Evolutionary conservation across 2,329 filamentous ascomycete genomes (phyloP), one percentile per base, ranked within the genome.

Genomic region (Alternaria arbusti): DNA sequence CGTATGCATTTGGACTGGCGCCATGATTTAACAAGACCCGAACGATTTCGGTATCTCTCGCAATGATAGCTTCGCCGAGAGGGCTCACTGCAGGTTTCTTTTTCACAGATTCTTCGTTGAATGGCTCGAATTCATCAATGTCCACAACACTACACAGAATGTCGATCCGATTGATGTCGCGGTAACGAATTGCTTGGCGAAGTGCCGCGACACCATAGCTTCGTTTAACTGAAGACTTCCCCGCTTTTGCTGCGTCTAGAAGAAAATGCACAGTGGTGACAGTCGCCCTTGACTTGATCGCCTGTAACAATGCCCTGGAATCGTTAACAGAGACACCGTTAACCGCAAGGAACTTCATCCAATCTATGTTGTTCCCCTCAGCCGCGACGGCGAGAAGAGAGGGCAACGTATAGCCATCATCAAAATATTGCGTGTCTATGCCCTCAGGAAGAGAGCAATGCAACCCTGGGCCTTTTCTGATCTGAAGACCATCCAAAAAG

Each of bases 31-130:
- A 10, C 3, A 50, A 4, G 0, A n/a, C 4, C 15, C 4, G 23
- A 0, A 20, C 25, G 2, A 50, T 8, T 1, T 20, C 23, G 2
- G 13, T 7, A 3, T 50, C 23, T 0, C 17, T 4, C n/a, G 20
- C 17, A 1, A 28, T 50, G 4, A 50, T 50, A 2, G 47, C 47
- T 28, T 50, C 23, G 3, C 23, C 25, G 2, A 28, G 28, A 17
- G 47, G 25, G 5, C 46, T 50, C 15, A 28, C 1, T 1, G 25
- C 22, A 12, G 17, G 7, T 11, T 28, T 2, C 10, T 0, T 1
- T 17, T 6, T 8, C 46, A 20, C 3, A 4, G 7, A 7, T 1
- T 50, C 23, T 11, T 50, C 15, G 10, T 15, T 13, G 9, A 17
- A 50, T 3, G 9, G 28, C 15, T 28, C 47, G 9, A 50, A 9